Base-by-base conservation (phyloP, 495 filamentous ascomycete species). In the Arthonia radiata region DNA sequence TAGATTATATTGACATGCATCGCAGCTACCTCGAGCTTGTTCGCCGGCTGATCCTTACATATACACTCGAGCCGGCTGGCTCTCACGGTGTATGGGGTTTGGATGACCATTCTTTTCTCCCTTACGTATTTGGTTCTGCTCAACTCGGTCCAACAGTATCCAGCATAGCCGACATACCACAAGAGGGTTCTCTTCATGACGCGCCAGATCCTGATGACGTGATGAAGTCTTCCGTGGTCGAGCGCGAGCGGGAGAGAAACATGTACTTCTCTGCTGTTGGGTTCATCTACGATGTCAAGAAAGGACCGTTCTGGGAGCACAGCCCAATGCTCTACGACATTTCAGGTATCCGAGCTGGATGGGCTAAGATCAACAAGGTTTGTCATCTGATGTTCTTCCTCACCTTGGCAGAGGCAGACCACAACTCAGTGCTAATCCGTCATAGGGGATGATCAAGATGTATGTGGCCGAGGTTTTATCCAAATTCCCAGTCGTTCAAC, bases 251-350 rank as follows among this genome's bases (percentile, higher is more conserved):
- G 28, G 53, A 56, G 28, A 53, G 38, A 9, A 92, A 93, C 46
- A 63, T 99, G 56, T 99, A 99, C 47, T 99, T 93, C 54, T 71
- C 70, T n/a, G 89, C 86, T n/a, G 62, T 99, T 34, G 82, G 78
- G 5, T 99, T 99, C 51, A 93, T 99, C 41, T 73, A 92, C 44
- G 89, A 94, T 50, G 86, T 99, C 27, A 99, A 99, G 46, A 79
- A 56, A 29, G 86, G 86, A 0, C 86, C 89, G 1, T 99, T 99
- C 48, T 94, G 86, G 89, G 86, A 94, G 38, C 86, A 99, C 41
- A 89, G 77, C 31, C 89, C 80, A 2, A 82, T 90, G 41, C 56
- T 99, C 11, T 99, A 68, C 41, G 89, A 99, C 48, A 81, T 99
- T 17, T 83, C 74, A 3, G 86, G 86, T 11, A 67, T 99, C 31